A percentile compares a stretch with the other conserved stretches of the same genome.
These are phyloP conservation scores for Oemleria cerasiformis DNA, from an alignment of 306 rosid genomes.

Conservation along the genomic window DNA sequence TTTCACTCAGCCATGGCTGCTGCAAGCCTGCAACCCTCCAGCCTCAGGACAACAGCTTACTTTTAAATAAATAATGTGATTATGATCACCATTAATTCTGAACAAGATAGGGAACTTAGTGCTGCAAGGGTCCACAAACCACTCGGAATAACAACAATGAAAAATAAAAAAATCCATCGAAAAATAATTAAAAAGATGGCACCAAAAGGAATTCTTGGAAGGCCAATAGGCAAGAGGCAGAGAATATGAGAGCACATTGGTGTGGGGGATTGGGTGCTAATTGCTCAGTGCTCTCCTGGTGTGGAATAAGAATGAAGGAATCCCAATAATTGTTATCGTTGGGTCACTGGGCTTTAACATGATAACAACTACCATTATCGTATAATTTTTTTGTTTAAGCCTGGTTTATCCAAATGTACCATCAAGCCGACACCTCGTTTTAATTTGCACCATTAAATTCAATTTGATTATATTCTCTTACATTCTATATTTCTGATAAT, in stretches of 20 bases:
- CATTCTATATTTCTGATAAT: too few species aligned
- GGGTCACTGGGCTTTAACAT: neutral
- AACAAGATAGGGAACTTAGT: constrained; percentile 24
- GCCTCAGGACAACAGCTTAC: constrained; percentile 20
- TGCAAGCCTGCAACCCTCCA: constrained; percentile 10
- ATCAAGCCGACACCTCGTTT: too few species aligned
- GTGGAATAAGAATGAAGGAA: constrained; percentile 60
- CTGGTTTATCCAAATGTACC: too few species aligned
- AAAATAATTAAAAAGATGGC: constrained; percentile 10
- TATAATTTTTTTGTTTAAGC: neutral
- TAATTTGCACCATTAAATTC: too few species aligned
- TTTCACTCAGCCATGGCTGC: constrained; percentile 18
- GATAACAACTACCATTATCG: constrained; percentile 5
- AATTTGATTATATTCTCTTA: too few species aligned
- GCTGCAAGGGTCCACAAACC: constrained; percentile 61
- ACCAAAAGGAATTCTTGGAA: constrained; percentile 15
- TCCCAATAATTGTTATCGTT: constrained; percentile 46
- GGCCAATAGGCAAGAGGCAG: constrained; percentile 22
- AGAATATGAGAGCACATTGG: constrained; percentile 42
- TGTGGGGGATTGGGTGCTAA: too few species aligned
- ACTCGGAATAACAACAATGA: constrained; percentile 4
- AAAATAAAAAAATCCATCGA: constrained; percentile 15
- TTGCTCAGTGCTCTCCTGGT: neutral
- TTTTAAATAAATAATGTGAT: constrained; percentile 1
- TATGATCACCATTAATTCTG: constrained; percentile 16